These are phyloP conservation scores for Vaccinium darrowii DNA, from an alignment of 148 eudicot species.

Conservation along the genomic window DNA sequence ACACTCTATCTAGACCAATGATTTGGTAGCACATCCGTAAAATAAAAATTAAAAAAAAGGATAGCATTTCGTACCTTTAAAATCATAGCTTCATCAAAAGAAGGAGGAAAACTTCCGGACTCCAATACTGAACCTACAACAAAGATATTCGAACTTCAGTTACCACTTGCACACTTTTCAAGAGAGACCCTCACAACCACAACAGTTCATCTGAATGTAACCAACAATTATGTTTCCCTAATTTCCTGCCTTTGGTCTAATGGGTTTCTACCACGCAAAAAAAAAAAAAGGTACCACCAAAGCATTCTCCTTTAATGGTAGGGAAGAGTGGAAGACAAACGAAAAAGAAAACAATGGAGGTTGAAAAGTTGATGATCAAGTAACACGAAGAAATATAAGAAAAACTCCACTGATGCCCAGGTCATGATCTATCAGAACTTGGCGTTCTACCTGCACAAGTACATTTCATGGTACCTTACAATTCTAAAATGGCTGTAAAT, in stretches of 20 bases:
- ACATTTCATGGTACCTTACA: neutral
- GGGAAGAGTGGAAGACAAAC: neutral
- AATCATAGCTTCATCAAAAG: constrained; percentile 44
- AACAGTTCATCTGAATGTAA: neutral
- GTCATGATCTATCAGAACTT: neutral
- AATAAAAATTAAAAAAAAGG: neutral
- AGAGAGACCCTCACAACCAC: neutral
- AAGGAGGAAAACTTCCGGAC: constrained; percentile 40
- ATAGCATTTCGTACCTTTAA: constrained; percentile 48
- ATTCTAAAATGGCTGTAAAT: neutral
- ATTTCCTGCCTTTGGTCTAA: neutral
- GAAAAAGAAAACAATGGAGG: neutral
- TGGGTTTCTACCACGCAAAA: neutral
- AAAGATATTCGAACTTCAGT: neutral
- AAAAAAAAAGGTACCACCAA: neutral
- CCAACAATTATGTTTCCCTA: neutral
- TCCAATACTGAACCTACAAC: constrained; percentile 50
- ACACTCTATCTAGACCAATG: neutral
- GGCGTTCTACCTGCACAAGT: neutral
- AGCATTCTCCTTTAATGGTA: neutral
- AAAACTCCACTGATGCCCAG: neutral
- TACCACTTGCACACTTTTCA: neutral
- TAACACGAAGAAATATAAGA: neutral
- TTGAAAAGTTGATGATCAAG: neutral
- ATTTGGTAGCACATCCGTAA: neutral